Conservation (phyloP, 2,329 filamentous ascomycete genomes). For the Blastomyces silverae region DNA sequence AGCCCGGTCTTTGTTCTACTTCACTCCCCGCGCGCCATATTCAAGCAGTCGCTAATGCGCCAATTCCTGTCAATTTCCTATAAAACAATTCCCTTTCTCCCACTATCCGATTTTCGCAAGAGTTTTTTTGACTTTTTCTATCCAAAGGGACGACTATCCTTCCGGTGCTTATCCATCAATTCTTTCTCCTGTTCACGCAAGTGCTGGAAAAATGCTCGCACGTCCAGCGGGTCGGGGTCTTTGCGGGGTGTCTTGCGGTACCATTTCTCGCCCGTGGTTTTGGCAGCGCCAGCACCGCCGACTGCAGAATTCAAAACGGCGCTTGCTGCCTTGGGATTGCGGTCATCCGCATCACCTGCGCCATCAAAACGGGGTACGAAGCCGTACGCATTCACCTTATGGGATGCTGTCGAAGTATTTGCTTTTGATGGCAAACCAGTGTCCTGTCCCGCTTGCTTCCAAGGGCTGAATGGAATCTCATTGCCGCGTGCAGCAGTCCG, state of each 20-base stretch:
- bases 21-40: neutral
- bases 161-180: constrained; percentile 23
- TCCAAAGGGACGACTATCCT: constrained; percentile 16
- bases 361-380: constrained; percentile 30
- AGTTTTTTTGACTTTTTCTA: neutral
- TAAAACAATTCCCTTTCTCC: neutral
- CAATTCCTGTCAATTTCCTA: neutral
- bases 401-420: constrained; percentile 27
- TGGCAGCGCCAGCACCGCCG: neutral
- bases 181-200: constrained; percentile 25
- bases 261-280: constrained; percentile 15
- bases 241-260: constrained; percentile 19
- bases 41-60: neutral
- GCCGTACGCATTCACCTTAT: constrained; percentile 29
- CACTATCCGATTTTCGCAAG: neutral
- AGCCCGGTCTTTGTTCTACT: neutral
- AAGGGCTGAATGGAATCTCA: constrained; percentile 24
- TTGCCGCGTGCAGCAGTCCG: constrained; percentile 12
- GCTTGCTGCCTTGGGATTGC: constrained; percentile 2
- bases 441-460: constrained; percentile 21
- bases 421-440: constrained; percentile 25
- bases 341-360: constrained; percentile 20
- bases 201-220: constrained; percentile 25
- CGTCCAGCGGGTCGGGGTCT: constrained; percentile 21
- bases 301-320: neutral